These are phyloP conservation scores for Purpureocillium lavendulum DNA, from an alignment of 2,329 filamentous ascomycete species.

Conservation along the genomic window DNA sequence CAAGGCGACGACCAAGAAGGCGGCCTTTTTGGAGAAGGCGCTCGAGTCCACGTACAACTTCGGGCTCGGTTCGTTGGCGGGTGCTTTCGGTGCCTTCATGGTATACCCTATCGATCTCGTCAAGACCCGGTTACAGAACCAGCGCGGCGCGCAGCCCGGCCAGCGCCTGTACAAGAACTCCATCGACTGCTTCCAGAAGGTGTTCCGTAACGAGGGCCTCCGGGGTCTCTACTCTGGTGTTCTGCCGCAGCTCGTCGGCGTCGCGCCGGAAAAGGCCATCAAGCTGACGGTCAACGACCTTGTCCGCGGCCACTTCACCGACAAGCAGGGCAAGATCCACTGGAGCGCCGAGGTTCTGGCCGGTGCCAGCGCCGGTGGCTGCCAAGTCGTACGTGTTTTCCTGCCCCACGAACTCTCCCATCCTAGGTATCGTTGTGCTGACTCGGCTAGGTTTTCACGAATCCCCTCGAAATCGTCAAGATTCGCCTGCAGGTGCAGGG, in stretches of 20 bases:
- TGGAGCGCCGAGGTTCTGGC: conserved; percentile 69
- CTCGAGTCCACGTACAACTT: conserved; percentile 79
- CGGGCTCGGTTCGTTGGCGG: conserved; percentile 76
- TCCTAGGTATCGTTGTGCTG: no score
- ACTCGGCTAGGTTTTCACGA: conserved; percentile 71
- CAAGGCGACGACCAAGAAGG: conserved; percentile 21
- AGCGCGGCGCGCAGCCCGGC: conserved; percentile 73
- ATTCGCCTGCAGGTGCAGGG: conserved; percentile 97
- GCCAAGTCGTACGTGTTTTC: conserved; percentile 91
- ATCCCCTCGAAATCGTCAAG: conserved; percentile 98
- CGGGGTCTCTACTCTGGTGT: conserved; percentile 89
- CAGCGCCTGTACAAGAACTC: conserved; percentile 95
- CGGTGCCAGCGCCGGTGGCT: conserved; percentile 82
- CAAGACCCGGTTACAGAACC: conserved; percentile 98
- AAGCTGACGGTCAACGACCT: conserved; percentile 98
- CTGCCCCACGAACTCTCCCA: no score
- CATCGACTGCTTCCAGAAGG: conserved; percentile 87
- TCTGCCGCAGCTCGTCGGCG: conserved; percentile 87
- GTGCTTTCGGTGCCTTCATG: conserved; percentile 98
- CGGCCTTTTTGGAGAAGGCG: conserved; percentile 48
- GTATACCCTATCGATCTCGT: conserved; percentile 98
- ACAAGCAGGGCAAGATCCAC: conserved; percentile 68
- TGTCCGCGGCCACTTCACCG: conserved; percentile 67
- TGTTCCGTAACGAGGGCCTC: conserved; percentile 86
- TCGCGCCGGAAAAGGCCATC: conserved; percentile 98